Conservation (phyloP, 1,139 yeast species). For the Tardiomyces depauwii region DNA sequence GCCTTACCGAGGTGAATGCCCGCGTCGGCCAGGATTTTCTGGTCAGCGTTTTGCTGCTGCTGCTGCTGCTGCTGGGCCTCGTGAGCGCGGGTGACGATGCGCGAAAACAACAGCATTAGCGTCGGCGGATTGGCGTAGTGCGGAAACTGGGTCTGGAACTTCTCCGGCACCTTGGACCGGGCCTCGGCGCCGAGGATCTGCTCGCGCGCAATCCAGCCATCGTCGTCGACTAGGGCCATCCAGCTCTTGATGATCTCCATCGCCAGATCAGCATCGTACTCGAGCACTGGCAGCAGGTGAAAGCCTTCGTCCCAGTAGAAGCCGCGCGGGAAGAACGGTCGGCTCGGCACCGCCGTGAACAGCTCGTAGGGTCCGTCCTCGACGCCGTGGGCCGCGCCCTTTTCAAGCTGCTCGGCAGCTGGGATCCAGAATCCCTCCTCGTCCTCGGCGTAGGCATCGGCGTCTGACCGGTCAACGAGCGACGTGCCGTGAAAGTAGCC, state of each 20-base stretch:
- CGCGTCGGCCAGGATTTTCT: constrained; percentile 2
- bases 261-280: constrained; percentile 76
- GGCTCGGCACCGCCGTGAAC: constrained; percentile 79
- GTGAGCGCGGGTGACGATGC: constrained; percentile 43
- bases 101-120: constrained; percentile 65
- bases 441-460: constrained; percentile 15
- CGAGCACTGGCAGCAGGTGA: constrained; percentile 71
- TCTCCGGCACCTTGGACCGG: constrained; percentile 77
- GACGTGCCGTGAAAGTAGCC: constrained; percentile 87
- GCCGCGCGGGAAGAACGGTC: constrained; percentile 94
- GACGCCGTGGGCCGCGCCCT: constrained; percentile 8
- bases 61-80: constrained; percentile 3
- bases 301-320: constrained; percentile 99
- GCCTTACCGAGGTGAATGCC: constrained; percentile 28
- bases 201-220: constrained; percentile 97
- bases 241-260: constrained; percentile 78
- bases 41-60: not conserved
- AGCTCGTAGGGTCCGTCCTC: constrained; percentile 37
- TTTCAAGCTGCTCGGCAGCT: constrained; percentile 10
- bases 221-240: constrained; percentile 75
- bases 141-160: constrained; percentile 80
- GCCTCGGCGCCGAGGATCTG: constrained; percentile 90
- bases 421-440: constrained; percentile 28
- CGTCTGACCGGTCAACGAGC: constrained; percentile 32
- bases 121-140: constrained; percentile 96